Percentiles rank a stretch among this genome's conserved stretches.
Evolutionary conservation across 495 filamentous ascomycete genomes (phyloP).

Genomic region (Aspergillus sparsus): DNA sequence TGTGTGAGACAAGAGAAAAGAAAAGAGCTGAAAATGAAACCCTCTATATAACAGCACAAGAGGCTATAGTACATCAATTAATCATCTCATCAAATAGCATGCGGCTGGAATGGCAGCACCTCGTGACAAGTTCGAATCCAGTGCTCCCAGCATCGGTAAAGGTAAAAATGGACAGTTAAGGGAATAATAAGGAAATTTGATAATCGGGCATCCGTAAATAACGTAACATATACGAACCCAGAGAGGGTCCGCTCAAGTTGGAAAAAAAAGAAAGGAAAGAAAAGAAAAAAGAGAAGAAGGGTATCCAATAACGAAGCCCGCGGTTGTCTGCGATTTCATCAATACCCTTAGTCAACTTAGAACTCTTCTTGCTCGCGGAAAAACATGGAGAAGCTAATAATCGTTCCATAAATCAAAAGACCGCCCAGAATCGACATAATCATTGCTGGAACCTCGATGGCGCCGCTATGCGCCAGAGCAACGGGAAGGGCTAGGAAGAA

Average conservation of each 20-base stretch:
- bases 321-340: neutral
- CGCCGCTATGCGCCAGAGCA: slow-evolving; percentile 78
- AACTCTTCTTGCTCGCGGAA: slow-evolving; percentile 97
- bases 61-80: slow-evolving; percentile 28
- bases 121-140: slow-evolving; percentile 13
- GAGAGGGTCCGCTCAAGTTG: neutral
- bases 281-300: neutral
- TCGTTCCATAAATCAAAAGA: slow-evolving; percentile 93
- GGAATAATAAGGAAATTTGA: neutral
- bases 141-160: slow-evolving; percentile 15
- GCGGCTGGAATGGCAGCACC: slow-evolving; percentile 15
- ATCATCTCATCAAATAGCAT: slow-evolving; percentile 20
- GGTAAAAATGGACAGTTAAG: slow-evolving; percentile 3
- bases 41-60: slow-evolving; percentile 23
- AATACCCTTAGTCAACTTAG: slow-evolving; percentile 27
- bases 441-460: slow-evolving; percentile 85
- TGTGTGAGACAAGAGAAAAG: slow-evolving; percentile 3
- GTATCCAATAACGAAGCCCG: slow-evolving; percentile 4
- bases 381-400: slow-evolving; percentile 96
- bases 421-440: slow-evolving; percentile 93
- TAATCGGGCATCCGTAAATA: neutral
- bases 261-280: neutral
- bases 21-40: neutral
- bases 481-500: slow-evolving; percentile 75
- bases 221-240: neutral